A percentile compares a stretch with the other conserved stretches of the same genome.
Conservation (phyloP, 371 early-diverging fungal species). For the Capniomyces stellatus region DNA sequence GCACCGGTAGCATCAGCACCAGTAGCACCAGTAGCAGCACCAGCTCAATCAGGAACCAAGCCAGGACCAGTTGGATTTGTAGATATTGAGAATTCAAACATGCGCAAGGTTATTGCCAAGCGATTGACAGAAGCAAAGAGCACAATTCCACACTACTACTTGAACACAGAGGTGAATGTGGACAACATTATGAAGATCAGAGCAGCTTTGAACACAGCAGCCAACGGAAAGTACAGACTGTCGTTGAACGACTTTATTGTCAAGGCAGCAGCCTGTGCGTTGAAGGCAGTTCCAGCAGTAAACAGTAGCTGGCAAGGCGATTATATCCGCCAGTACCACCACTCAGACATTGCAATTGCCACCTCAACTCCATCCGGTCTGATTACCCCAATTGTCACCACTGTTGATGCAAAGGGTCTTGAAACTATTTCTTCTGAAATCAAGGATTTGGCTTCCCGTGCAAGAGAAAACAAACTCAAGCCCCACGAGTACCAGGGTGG, state of each 20-base stretch:
- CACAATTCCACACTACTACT: slow-evolving; percentile 88
- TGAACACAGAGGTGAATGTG: slow-evolving; percentile 75
- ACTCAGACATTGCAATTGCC: slow-evolving; percentile 87
- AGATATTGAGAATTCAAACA: slow-evolving; percentile 39
- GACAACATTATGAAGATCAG: slow-evolving; percentile 76
- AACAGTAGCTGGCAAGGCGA: slow-evolving; percentile 91
- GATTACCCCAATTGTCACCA: slow-evolving; percentile 86
- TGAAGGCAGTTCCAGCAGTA: slow-evolving; percentile 86
- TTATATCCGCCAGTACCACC: slow-evolving; percentile 79
- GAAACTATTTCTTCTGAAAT: slow-evolving; percentile 65
- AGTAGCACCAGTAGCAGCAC: slow-evolving; percentile 16
- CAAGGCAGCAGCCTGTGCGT: slow-evolving; percentile 83
- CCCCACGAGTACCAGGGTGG: slow-evolving; percentile 97
- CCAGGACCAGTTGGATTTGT: slow-evolving; percentile 15
- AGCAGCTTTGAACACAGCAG: slow-evolving; percentile 67
- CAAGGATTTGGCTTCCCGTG: slow-evolving; percentile 71
- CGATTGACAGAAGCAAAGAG: slow-evolving; percentile 77
- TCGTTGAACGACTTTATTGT: slow-evolving; percentile 96
- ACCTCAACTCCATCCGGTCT: slow-evolving; percentile 88
- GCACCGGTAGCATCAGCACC: slow-evolving; percentile 27
- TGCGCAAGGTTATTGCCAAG: slow-evolving; percentile 81
- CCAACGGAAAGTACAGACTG: slow-evolving; percentile 80
- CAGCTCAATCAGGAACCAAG: slow-evolving; percentile 5
- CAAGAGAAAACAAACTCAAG: slow-evolving; percentile 70
- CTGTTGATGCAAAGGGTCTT: slow-evolving; percentile 74